These are phyloP conservation scores for Populus euphratica DNA, from an alignment of 345 rosid species.

Conservation along the genomic window DNA sequence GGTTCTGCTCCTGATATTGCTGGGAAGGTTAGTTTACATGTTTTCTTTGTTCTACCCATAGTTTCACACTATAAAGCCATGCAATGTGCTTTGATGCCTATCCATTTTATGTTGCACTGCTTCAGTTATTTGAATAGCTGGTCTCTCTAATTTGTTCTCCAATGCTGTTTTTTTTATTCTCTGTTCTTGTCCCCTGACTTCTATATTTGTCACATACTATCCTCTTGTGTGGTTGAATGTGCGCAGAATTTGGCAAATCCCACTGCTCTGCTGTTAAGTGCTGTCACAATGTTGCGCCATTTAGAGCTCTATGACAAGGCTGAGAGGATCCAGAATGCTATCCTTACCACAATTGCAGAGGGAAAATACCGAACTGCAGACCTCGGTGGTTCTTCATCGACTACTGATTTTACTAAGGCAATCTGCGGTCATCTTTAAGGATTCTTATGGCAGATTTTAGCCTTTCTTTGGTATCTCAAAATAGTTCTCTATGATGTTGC, in stretches of 20 bases:
- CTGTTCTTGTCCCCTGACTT: background rate
- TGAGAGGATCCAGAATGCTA: slow-evolving; percentile 73
- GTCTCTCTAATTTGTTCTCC: background rate
- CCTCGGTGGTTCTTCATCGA: slow-evolving; percentile 76
- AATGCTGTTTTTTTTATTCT: background rate
- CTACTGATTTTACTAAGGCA: slow-evolving; percentile 83
- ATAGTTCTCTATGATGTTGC: slow-evolving; percentile 7
- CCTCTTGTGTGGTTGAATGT: background rate
- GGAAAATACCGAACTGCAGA: slow-evolving; percentile 91
- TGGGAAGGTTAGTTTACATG: slow-evolving; percentile 47
- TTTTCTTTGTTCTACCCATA: background rate
- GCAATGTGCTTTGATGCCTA: background rate
- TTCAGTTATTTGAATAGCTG: background rate
- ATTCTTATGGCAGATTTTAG: slow-evolving; percentile 21
- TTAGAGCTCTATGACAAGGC: slow-evolving; percentile 78
- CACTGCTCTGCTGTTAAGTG: slow-evolving; percentile 83
- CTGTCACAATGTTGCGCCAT: slow-evolving; percentile 85
- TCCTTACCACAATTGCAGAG: slow-evolving; percentile 76
- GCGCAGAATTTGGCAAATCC: slow-evolving; percentile 87
- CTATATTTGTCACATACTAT: background rate
- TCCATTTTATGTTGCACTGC: background rate
- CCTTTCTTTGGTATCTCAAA: slow-evolving; percentile 12
- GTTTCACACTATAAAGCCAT: background rate
- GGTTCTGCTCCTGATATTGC: slow-evolving; percentile 99
- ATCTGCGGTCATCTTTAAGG: slow-evolving; percentile 78